Evolutionary conservation across 371 early-diverging fungal genomes (phyloP), one percentile per base, ranked within the genome.

Genomic region (Massospora cicadina): DNA sequence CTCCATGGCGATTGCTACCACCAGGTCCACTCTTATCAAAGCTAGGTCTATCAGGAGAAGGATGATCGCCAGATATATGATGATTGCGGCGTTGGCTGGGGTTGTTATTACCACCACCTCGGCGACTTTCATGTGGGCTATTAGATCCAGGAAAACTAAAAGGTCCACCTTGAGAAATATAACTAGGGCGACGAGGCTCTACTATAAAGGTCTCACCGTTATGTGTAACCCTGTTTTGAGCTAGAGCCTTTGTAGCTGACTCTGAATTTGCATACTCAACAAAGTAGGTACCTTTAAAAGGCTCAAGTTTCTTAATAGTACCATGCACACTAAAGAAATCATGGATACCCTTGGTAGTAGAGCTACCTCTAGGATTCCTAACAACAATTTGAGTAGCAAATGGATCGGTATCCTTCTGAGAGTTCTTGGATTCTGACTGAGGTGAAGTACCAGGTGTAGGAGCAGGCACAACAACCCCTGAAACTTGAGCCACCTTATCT

Each of bases 401-500:
- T 3, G 23, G 10, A 57, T 57, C 57, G 17, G 10, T 17, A 10
- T 43, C 43, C 57, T 57, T 57, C 25, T 25, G 25, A 27, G 57
- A 61, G 3, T 30, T 30, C 7, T 53, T 54, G 28, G 27, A 32
- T 55, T 63, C 58, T 31, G 33, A 28, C 21, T 57, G 62, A 13
- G 68, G 61, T 31, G 66, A 65, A 70, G 73, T 61, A 65, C 71
- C 33, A 65, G 74, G 13, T 68, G 71, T 30, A 68, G 69, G 56
- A 65, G 71, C n/a, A 53, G 74, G 55, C 67, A 68, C 59, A 61
- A 75, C 71, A 33, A 70, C 67, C 58, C 75, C 72, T 29, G 70
- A 69, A 33, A 75, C 65, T 66, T 75, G 70, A 67, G 76, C 66
- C 54, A 70, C 71, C 55, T 66, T 63, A 68, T 30, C 69, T 60